Percentiles rank a stretch among this genome's conserved stretches.
Conservation (phyloP, 345 rosid species). For the Pugionium cornutum region DNA sequence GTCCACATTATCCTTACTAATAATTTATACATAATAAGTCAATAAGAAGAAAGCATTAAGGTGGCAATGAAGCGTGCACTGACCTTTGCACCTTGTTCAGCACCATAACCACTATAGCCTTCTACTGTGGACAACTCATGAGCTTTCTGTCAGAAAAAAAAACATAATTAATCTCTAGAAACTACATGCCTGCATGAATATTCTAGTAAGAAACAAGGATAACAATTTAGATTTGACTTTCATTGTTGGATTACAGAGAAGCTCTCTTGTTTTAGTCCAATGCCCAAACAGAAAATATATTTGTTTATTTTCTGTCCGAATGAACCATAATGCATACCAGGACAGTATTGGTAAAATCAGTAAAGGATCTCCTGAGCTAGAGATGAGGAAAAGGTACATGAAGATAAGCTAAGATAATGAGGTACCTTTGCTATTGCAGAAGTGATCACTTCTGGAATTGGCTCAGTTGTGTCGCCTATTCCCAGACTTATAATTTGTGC, state of each 20-base stretch:
- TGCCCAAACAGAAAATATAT: not conserved
- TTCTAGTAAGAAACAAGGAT: not conserved
- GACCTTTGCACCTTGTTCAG: slow-evolving; percentile 97
- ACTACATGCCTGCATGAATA: not conserved
- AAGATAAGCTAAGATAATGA: slow-evolving; percentile 6
- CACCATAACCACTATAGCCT: slow-evolving; percentile 95
- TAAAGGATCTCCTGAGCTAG: not conserved
- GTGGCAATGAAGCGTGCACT: slow-evolving; percentile 23
- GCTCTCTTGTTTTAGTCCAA: not conserved
- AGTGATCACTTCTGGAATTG: slow-evolving; percentile 91
- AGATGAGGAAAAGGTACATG: not conserved
- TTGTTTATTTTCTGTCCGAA: not conserved
- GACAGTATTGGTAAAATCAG: not conserved
- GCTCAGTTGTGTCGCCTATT: slow-evolving; percentile 97
- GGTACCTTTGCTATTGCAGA: slow-evolving; percentile 74
- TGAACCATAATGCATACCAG: slow-evolving; percentile 4
- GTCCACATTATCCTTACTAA: not conserved
- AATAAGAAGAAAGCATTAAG: slow-evolving; percentile 1
- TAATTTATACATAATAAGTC: not conserved
- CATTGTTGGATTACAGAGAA: slow-evolving; percentile 3
- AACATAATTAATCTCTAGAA: slow-evolving; percentile 2
- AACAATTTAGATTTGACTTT: not conserved
- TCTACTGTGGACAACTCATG: slow-evolving; percentile 70
- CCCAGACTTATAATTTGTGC: slow-evolving; percentile 92
- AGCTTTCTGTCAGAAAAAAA: slow-evolving; percentile 57